Percentiles rank a stretch among this genome's conserved stretches.
Conservation (phyloP, 2,329 filamentous ascomycete species). For the Phoma sp. region DNA sequence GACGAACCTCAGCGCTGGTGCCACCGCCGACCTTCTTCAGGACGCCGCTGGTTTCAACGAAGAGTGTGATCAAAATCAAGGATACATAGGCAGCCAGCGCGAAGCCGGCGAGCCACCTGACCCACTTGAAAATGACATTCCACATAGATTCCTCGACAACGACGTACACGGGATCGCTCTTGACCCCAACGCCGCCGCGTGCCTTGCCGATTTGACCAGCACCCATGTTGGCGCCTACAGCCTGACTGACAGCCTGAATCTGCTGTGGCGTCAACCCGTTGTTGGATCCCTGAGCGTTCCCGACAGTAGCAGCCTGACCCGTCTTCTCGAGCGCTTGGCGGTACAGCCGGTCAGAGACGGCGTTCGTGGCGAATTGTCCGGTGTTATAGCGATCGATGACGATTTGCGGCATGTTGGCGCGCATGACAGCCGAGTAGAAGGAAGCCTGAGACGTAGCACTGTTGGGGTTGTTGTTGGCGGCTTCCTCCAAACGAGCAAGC, state of each 20-base stretch:
- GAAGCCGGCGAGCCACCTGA: conserved; percentile 84
- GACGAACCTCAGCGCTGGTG: conserved; percentile 82
- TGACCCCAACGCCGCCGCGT: conserved; percentile 69
- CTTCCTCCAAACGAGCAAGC: conserved; percentile 85
- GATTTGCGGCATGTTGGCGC: conserved; percentile 92
- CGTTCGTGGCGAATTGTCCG: conserved; percentile 81
- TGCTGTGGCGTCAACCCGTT: conserved; percentile 62
- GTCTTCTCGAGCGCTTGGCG: conserved; percentile 72
- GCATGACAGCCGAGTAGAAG: conserved; percentile 89
- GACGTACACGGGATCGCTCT: conserved; percentile 88
- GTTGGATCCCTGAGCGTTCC: conserved; percentile 21
- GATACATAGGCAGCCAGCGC: conserved; percentile 78
- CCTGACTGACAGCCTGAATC: conserved; percentile 80
- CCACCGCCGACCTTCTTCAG: conserved; percentile 77
- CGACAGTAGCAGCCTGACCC: conserved; percentile 54
- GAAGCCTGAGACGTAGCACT: conserved; percentile 89
- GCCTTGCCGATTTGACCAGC: conserved; percentile 69
- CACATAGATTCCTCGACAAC: conserved; percentile 90
- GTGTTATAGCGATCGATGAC: conserved; percentile 89
- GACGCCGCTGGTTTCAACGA: conserved; percentile 80
- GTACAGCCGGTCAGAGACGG: conserved; percentile 79
- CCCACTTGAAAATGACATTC: conserved; percentile 83
- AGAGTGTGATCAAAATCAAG: conserved; percentile 77
- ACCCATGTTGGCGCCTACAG: conserved; percentile 73
- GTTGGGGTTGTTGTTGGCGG: conserved; percentile 88